These are phyloP conservation scores for Penicillium janthinellum DNA, from an alignment of 2,329 filamentous ascomycete species.

Conservation along the genomic window DNA sequence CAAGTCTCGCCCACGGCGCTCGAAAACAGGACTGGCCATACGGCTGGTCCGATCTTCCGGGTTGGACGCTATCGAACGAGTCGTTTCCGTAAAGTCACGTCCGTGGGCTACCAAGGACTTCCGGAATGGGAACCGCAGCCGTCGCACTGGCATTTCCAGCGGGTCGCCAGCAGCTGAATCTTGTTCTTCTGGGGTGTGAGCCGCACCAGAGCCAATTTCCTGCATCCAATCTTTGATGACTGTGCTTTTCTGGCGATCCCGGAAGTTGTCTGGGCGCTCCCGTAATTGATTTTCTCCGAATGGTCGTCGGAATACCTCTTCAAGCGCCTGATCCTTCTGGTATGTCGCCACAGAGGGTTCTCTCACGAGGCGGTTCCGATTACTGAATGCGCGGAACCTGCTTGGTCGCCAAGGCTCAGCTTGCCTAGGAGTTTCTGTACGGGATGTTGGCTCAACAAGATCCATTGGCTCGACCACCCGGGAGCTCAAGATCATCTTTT, in stretches of 20 bases:
- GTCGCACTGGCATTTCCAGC: conserved; percentile 56
- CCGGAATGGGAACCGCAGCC: conserved; percentile 54
- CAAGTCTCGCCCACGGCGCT: conserved; percentile 38
- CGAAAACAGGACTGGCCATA: conserved; percentile 36
- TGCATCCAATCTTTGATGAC: conserved; percentile 93
- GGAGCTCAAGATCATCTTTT: conserved; percentile 74
- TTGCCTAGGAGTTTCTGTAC: conserved; percentile 53
- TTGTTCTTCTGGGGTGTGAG: conserved; percentile 62
- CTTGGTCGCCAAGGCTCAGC: conserved; percentile 61
- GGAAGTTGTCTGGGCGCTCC: conserved; percentile 58
- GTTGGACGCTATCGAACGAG: conserved; percentile 59
- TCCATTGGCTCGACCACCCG: conserved; percentile 81
- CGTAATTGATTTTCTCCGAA: conserved; percentile 64
- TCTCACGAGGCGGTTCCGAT: conserved; percentile 65
- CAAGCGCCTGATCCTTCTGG: conserved; percentile 84
- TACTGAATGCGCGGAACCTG: conserved; percentile 70
- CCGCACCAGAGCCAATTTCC: conserved; percentile 57
- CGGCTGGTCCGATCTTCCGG: conserved; percentile 52
- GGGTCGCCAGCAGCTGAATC: conserved; percentile 60
- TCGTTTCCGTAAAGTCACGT: conserved; percentile 54
- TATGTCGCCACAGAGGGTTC: conserved; percentile 87
- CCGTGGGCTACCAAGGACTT: conserved; percentile 27
- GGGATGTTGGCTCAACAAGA: conserved; percentile 71
- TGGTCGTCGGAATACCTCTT: conserved; percentile 81
- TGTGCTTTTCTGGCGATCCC: conserved; percentile 73